Evolutionary conservation across 306 rosid genomes (phyloP).

Genomic region (Cicer arietinum): DNA sequence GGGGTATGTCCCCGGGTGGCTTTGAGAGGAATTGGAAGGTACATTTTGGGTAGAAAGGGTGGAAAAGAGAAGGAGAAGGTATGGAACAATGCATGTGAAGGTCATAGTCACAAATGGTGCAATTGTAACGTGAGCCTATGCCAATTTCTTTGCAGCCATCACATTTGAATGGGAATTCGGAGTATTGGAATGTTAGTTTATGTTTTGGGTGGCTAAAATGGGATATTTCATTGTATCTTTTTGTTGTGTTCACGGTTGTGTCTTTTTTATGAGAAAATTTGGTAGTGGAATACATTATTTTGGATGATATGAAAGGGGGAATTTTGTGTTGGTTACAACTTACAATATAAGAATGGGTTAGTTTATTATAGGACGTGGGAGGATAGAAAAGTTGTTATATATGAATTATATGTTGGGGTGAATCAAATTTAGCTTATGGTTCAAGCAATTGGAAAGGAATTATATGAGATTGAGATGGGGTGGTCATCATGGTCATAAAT

Average conservation of each 20-base stretch:
- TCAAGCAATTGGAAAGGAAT: slow-evolving; percentile 57
- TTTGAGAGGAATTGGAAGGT: slow-evolving; percentile 74
- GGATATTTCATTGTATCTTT: slow-evolving; percentile 67
- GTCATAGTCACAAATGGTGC: slow-evolving; percentile 76
- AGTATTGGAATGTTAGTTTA: slow-evolving; percentile 75
- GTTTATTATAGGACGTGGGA: neutral
- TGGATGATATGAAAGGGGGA: slow-evolving; percentile 10
- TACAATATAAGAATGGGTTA: neutral
- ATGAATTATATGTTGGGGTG: slow-evolving; percentile 25
- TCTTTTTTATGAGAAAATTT: slow-evolving; percentile 28
- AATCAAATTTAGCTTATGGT: slow-evolving; percentile 52
- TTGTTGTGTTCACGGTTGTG: slow-evolving; percentile 41
- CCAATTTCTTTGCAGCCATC: slow-evolving; percentile 96
- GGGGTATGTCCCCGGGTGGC: slow-evolving; percentile 65
- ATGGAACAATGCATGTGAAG: slow-evolving; percentile 89
- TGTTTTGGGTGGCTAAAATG: slow-evolving; percentile 87
- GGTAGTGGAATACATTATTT: slow-evolving; percentile 42
- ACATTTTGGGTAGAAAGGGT: slow-evolving; percentile 88
- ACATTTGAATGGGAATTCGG: slow-evolving; percentile 84
- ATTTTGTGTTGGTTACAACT: neutral
- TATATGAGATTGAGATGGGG: slow-evolving; percentile 36
- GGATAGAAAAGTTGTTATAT: slow-evolving; percentile 5
- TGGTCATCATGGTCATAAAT: slow-evolving; percentile 28
- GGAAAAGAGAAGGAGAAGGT: slow-evolving; percentile 63
- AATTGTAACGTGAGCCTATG: slow-evolving; percentile 82